Base-by-base conservation (phyloP, 345 rosid species). In the Eucalyptus cladocalyx region DNA sequence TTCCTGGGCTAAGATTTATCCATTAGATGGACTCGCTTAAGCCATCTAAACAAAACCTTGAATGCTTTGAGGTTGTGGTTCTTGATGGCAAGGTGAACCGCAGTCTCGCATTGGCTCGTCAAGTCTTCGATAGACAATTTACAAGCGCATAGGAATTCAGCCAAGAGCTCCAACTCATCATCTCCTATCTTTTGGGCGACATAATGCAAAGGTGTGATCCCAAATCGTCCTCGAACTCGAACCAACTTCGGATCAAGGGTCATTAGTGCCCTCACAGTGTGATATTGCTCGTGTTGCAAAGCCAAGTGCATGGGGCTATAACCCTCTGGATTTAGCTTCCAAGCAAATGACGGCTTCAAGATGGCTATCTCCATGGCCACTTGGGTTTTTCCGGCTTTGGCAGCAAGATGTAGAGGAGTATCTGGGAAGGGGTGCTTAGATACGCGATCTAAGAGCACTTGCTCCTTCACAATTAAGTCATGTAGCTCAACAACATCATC, bases 1-100 rank as follows among this genome's bases (percentile, higher is more conserved):
- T 56, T 56, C 19, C 3, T 24, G 12, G 28, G 0, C 3, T 1
- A 56, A 56, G 0, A 56, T n/a, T n/a, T 56, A 3, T 56, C 13
- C 8, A 7, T 56, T 23, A 56, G 62, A 21, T 56, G 28, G 12
- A 56, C 62, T 0, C 62, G 62, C 62, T 56, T 23, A 56, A 56
- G 62, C 13, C 62, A 56, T 56, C 62, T 24, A 56, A 56, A 21
- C 28, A 56, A 56, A 56, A 56, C 30, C 62, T 56, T 56, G 28
- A 56, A 56, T 1, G 62, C 62, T 56, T 56, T 0, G 13, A 56
- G 30, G 62, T 56, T 56, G 30, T 0, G 0, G 13, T 56, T 56
- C 62, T 9, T 56, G 12, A 56, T 0, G 6, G 28, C 30, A 56
- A 56, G 1, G 12, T 56, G 62, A 56, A 56, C 62, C 0, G 62